Base-by-base conservation (phyloP, 2,329 filamentous ascomycete genomes). In the Aspergillaceae sp. region DNA sequence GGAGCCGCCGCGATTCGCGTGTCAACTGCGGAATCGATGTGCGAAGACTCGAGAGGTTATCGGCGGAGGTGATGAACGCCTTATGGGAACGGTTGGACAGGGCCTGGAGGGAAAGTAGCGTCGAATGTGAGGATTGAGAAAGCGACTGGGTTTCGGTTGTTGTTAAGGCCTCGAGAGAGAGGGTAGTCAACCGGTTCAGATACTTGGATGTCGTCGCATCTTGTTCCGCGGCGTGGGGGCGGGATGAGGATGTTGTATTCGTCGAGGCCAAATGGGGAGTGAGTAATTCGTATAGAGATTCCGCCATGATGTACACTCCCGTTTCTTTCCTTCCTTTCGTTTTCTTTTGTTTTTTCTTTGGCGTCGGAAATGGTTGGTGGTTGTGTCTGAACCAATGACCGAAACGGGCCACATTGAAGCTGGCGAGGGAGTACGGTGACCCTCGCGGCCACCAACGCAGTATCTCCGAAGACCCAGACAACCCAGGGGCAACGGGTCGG, bases 1-100 rank as follows among this genome's bases (percentile, higher is more conserved):
- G 80, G 30, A 98, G 72, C 38, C 84, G 77, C 35, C 75, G 73
- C 3, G 84, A 79, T 58, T 85, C 78, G 42, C 76, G 73, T 34
- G 79, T 79, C 40, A 97, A 72, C 9, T 72, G 66, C 0, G 88
- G 86, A n/a, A 98, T 73, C 1, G 83, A 79, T n/a, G 76, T 74
- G 42, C 75, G 74, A 5, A 97, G 76, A 7, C 81, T 82, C n/a
- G 80, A 77, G 58, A 97, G 82, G 56, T 86, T 83, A 55, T 82
- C 78, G 26, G 87, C 83, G 3, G 91, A 92, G 44, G 83, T 76
- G 56, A 96, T 89, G 53, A 97, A 83, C 11, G 83, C 77, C 61
- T 84, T 87, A 67, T 96, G 84, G 0, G 90, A 95, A 55, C 87
- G 86, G 57, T 94, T 94, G 5, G 90, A 91, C 42, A 97, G 80